phyloP scores from a whole-genome alignment of 148 eudicot species.

The Nepenthes gracilis region DNA sequence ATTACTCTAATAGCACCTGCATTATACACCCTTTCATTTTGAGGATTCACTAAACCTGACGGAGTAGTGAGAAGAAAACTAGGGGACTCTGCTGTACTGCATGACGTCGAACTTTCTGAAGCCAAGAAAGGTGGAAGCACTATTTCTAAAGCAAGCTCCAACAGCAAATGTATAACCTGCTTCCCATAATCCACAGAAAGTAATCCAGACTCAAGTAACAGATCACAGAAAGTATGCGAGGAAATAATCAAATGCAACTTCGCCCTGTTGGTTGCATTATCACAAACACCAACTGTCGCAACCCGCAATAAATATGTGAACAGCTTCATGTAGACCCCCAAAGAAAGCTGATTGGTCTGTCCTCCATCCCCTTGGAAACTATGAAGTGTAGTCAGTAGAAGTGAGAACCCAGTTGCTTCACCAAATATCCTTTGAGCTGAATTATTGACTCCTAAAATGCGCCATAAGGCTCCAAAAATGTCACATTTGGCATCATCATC shows the following conservation, averaged over 20 bases:
- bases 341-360: constrained; percentile 26
- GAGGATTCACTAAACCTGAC: constrained; percentile 55
- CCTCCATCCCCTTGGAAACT: constrained; percentile 64
- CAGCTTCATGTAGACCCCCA: constrained; percentile 38
- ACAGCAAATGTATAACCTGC: constrained; percentile 79
- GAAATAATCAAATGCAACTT: constrained; percentile 61
- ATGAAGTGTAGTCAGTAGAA: constrained; percentile 77
- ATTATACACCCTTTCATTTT: constrained; percentile 76
- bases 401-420: constrained; percentile 97
- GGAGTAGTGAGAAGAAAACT: constrained; percentile 52
- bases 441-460: constrained; percentile 64
- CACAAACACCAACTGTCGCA: constrained; percentile 74
- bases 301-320: constrained; percentile 81
- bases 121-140: constrained; percentile 75
- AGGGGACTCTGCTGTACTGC: constrained; percentile 31
- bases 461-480: constrained; percentile 89
- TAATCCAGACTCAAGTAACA: constrained; percentile 77
- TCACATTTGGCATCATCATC: constrained; percentile 87
- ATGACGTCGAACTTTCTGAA: constrained; percentile 31
- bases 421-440: constrained; percentile 94
- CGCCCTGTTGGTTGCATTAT: constrained; percentile 63
- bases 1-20: constrained; percentile 85
- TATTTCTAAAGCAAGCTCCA: constrained; percentile 92
- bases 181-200: constrained; percentile 81
- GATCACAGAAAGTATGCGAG: constrained; percentile 81